These are phyloP conservation scores for Salix viminalis DNA, from an alignment of 345 rosid species.

Conservation along the genomic window DNA sequence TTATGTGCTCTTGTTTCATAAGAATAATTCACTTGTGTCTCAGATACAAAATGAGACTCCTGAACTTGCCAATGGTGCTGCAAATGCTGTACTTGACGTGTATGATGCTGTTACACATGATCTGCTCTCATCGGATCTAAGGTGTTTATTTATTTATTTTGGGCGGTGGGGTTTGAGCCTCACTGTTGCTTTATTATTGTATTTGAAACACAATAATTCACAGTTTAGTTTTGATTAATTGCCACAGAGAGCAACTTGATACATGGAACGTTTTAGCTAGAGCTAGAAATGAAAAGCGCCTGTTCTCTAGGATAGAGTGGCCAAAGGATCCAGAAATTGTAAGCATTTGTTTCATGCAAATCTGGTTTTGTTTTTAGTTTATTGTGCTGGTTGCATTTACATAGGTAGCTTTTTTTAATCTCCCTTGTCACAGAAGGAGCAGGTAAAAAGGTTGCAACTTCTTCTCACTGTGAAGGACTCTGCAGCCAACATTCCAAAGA, in stretches of 20 bases:
- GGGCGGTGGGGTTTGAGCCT: no score
- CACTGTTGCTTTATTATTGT: neutral
- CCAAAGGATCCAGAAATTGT: constrained; percentile 95
- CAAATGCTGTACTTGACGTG: constrained; percentile 66
- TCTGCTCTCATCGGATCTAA: constrained; percentile 71
- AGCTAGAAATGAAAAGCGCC: constrained; percentile 82
- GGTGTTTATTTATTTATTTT: constrained; percentile 39
- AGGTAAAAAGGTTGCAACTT: constrained; percentile 87
- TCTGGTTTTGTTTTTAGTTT: neutral
- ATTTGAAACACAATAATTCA: neutral
- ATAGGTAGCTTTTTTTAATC: neutral
- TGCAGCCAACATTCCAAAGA: constrained; percentile 90
- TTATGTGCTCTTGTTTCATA: neutral
- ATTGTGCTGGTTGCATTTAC: constrained; percentile 19
- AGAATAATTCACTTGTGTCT: constrained; percentile 23
- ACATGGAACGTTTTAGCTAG: constrained; percentile 88
- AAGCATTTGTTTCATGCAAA: constrained; percentile 19
- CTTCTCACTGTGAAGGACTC: constrained; percentile 95
- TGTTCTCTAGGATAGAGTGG: constrained; percentile 83
- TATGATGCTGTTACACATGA: constrained; percentile 92
- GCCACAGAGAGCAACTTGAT: constrained; percentile 84
- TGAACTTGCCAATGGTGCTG: constrained; percentile 78
- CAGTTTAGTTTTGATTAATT: constrained; percentile 11
- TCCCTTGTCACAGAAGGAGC: constrained; percentile 67
- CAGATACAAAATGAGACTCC: constrained; percentile 78